A percentile compares a stretch with the other conserved stretches of the same genome.
Conservation (phyloP, 495 filamentous ascomycete genomes). For the Xylona heveae region DNA sequence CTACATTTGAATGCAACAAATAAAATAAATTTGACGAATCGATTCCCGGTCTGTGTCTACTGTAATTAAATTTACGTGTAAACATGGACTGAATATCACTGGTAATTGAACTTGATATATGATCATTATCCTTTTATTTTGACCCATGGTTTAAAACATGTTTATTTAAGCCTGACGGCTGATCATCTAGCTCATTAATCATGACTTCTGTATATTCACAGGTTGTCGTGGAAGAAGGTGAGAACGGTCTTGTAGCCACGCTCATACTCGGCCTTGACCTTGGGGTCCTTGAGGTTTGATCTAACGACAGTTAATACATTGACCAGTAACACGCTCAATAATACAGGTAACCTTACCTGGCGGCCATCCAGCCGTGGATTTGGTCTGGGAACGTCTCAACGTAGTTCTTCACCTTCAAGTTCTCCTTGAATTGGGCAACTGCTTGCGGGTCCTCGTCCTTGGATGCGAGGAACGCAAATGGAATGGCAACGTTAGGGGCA, state of each 20-base stretch:
- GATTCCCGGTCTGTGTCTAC: no score
- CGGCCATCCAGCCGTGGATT: slow-evolving; percentile 87
- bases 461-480: slow-evolving; percentile 19
- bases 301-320: slow-evolving; percentile 6
- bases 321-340: background rate
- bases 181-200: no score
- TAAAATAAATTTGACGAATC: no score
- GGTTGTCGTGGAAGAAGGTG: slow-evolving; percentile 54
- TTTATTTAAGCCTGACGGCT: no score
- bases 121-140: no score
- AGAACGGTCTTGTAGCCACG: slow-evolving; percentile 56
- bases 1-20: no score
- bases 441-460: slow-evolving; percentile 34
- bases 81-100: no score
- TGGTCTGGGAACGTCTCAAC: slow-evolving; percentile 66
- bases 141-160: no score
- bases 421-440: slow-evolving; percentile 49
- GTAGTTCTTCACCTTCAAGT: slow-evolving; percentile 42
- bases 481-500: slow-evolving; percentile 16
- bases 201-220: slow-evolving; percentile 22
- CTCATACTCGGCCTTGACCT: slow-evolving; percentile 55
- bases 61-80: no score
- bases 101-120: no score
- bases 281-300: slow-evolving; percentile 39
- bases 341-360: slow-evolving; percentile 19